Evolutionary conservation across 208 protist genomes (phyloP), one percentile per base, ranked within the genome.

Genomic region (Trypanosoma cruzi): DNA sequence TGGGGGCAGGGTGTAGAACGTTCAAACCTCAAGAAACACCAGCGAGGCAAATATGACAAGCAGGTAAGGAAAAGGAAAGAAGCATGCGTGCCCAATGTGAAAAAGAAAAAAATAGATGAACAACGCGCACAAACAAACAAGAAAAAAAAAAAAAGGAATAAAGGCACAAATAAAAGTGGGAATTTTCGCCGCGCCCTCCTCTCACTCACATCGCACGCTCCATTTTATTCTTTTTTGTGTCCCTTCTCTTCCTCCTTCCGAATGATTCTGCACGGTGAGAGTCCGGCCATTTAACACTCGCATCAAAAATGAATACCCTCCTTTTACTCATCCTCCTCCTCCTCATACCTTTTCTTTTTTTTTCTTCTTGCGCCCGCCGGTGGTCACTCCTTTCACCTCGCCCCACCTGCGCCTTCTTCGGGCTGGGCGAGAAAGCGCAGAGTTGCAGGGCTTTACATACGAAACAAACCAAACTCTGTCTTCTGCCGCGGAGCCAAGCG

Each of bases 391-490:
- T 20, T 34, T 57, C 26, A 29, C 26, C 28, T 34, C 26, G n/a
- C 20, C 22, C 57, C 34, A 13, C 5, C 20, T 49, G 28, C 20
- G 22, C 20, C 18, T 48, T 44, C 57, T 26, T 48, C 18, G 3
- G 11, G 16, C 22, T 22, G 22, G 52, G 16, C 10, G 20, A 31
- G 8, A 52, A 53, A 53, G 11, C 42, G 13, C 22, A 2, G 22
- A 60, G 2, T 13, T 44, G 11, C 22, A 18, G 24, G 29, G 4
- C 1, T 20, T 94, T 81, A 98, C 97, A 98, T 98, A 67, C 97
- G 83, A 77, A 98, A 98, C 13, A 98, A 75, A 54, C 97, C 97
- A 75, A 97, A 98, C 22, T 81, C 42, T 5, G 88, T 91, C 48
- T 79, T 50, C 56, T 88, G 71, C 16, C 88, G 73, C 31, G 93